A percentile compares a stretch with the other conserved stretches of the same genome.
Conservation (phyloP, 306 rosid species). For the Ceratonia siliqua region DNA sequence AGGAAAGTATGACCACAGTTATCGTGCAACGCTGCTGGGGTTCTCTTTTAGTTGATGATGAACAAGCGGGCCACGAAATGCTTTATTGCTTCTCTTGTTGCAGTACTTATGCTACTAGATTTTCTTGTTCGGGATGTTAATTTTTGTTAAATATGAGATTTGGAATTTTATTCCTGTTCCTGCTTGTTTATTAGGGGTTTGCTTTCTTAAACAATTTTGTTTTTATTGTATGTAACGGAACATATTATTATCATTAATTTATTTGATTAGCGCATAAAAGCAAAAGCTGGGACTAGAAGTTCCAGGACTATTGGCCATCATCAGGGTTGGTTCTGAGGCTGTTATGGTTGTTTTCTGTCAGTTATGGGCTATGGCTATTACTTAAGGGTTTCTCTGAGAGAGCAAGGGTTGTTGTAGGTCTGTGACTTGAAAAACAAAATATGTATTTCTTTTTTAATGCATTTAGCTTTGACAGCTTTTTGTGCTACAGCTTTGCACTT, state of each 20-base stretch:
- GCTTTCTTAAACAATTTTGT: background rate
- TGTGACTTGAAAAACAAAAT: no score
- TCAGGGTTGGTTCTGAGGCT: no score
- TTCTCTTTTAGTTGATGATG: background rate
- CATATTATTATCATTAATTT: background rate
- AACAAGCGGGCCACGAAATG: background rate
- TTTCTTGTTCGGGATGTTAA: background rate
- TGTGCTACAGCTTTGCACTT: background rate
- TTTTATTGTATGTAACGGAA: background rate
- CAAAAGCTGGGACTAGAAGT: background rate
- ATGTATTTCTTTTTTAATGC: background rate
- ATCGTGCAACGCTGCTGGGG: background rate
- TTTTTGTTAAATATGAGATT: background rate
- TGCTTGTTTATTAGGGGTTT: background rate
- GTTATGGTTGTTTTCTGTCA: background rate
- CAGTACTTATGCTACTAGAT: background rate
- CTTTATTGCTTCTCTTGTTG: background rate
- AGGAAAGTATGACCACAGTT: background rate
- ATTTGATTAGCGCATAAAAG: background rate
- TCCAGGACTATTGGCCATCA: background rate
- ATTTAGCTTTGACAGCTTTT: background rate
- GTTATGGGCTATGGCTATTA: constrained; percentile 3
- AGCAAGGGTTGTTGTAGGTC: background rate
- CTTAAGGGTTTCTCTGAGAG: background rate
- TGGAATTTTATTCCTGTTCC: no score